phyloP scores from a whole-genome alignment of 495 filamentous ascomycete species.

The Neurospora sublineolata region DNA sequence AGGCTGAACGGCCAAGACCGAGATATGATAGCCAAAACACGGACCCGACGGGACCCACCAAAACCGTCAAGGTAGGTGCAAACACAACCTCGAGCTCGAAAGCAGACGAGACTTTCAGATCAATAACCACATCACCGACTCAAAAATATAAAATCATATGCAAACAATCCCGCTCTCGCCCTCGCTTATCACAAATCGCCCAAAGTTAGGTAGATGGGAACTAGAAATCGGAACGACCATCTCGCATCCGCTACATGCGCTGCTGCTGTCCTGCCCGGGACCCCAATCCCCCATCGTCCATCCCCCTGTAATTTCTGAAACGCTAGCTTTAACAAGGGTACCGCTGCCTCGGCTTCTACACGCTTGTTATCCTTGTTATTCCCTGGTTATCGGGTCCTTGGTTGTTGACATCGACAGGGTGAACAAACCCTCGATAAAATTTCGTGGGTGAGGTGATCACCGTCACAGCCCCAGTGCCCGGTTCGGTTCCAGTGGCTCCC shows the following conservation, averaged over 20 bases:
- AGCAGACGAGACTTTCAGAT: neutral
- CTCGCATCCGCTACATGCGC: neutral
- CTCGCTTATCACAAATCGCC: neutral
- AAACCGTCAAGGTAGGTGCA: neutral
- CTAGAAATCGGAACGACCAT: neutral
- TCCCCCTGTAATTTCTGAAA: neutral
- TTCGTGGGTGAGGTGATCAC: neutral
- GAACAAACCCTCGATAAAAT: neutral
- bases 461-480: neutral
- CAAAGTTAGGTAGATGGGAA: neutral
- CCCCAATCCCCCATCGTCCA: neutral
- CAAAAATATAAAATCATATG: neutral
- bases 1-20: neutral
- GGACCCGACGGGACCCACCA: neutral
- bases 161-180: neutral
- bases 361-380: neutral
- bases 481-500: neutral
- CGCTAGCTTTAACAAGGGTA: neutral
- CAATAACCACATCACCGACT: neutral
- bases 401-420: neutral
- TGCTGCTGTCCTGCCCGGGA: neutral
- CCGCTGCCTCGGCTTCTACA: neutral
- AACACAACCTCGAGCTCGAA: neutral
- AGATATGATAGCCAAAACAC: neutral
- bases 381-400: too few species aligned